Conservation (phyloP, 306 rosid species). For the Corylus americana region DNA sequence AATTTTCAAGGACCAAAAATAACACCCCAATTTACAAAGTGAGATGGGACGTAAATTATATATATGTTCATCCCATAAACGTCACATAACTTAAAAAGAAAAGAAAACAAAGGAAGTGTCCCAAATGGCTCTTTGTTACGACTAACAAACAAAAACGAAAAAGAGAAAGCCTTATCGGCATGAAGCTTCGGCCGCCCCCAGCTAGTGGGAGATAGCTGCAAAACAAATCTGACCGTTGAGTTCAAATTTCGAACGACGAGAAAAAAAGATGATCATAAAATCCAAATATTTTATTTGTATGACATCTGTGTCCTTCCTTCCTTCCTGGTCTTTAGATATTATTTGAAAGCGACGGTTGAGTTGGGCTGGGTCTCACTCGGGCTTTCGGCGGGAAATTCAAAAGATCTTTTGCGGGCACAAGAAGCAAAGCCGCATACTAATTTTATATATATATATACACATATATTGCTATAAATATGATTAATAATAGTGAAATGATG, state of each 20-base stretch:
- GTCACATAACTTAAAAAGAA: not conserved
- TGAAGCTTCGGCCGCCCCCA: slow-evolving; percentile 1
- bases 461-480: not conserved
- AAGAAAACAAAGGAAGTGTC: not conserved
- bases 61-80: not conserved
- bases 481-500: not conserved
- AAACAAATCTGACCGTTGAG: slow-evolving; percentile 26
- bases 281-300: too few relatives aligned
- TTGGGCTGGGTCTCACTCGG: not conserved
- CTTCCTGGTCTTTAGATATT: not conserved
- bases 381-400: slow-evolving; percentile 24
- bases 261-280: not conserved
- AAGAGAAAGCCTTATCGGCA: not conserved
- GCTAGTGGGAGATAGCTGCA: slow-evolving; percentile 1
- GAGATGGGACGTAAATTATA: not conserved
- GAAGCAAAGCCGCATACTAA: not conserved
- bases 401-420: not conserved
- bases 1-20: not conserved
- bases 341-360: slow-evolving; percentile 14
- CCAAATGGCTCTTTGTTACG: not conserved
- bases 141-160: not conserved
- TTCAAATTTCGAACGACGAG: slow-evolving; percentile 18
- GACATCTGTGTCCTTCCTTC: too few relatives aligned
- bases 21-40: not conserved
- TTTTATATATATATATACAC: too few relatives aligned